Evolutionary conservation across 1,284 basidiomycete species (phyloP).

Genomic region (Austroboletus novae-zelandiae): DNA sequence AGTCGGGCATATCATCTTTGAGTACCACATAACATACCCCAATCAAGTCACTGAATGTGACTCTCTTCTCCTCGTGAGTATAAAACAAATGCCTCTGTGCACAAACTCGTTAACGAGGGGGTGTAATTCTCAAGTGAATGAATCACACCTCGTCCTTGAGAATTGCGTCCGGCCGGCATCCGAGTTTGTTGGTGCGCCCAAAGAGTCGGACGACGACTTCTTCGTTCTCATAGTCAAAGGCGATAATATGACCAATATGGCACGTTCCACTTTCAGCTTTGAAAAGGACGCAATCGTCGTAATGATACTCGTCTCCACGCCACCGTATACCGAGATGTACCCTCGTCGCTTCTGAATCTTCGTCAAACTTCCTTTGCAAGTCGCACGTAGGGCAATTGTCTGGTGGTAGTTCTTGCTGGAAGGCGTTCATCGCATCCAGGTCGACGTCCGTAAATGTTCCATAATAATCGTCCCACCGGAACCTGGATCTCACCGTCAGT

Average conservation of each 20-base stretch:
- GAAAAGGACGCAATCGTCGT: conserved; percentile 55
- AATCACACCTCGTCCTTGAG: conserved; percentile 40
- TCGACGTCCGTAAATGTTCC: conserved; percentile 15
- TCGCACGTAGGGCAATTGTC: conserved; percentile 54
- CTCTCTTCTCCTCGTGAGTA: conserved; percentile 42
- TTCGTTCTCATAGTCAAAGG: conserved; percentile 11
- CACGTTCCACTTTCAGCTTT: conserved; percentile 37
- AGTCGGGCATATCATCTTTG: conserved; percentile 29
- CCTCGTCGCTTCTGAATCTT: conserved; percentile 24
- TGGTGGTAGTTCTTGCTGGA: conserved; percentile 29
- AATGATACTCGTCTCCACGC: conserved; percentile 46
- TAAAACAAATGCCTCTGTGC: conserved; percentile 30
- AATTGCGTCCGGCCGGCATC: conserved; percentile 22
- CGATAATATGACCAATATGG: conserved; percentile 37
- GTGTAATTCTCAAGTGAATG: not conserved
- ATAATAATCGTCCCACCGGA: conserved; percentile 20
- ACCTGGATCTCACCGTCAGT: conserved; percentile 19
- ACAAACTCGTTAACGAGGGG: not conserved
- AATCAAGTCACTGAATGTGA: conserved; percentile 42
- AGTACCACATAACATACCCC: conserved; percentile 49
- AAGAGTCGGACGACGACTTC: conserved; percentile 30
- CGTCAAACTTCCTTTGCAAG: conserved; percentile 28
- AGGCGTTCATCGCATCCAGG: conserved; percentile 24
- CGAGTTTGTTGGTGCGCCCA: conserved; percentile 35
- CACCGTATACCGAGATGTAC: conserved; percentile 42